Base-by-base conservation (phyloP, 352 stramenopile genomes). In the Phytophthora pluvialis region DNA sequence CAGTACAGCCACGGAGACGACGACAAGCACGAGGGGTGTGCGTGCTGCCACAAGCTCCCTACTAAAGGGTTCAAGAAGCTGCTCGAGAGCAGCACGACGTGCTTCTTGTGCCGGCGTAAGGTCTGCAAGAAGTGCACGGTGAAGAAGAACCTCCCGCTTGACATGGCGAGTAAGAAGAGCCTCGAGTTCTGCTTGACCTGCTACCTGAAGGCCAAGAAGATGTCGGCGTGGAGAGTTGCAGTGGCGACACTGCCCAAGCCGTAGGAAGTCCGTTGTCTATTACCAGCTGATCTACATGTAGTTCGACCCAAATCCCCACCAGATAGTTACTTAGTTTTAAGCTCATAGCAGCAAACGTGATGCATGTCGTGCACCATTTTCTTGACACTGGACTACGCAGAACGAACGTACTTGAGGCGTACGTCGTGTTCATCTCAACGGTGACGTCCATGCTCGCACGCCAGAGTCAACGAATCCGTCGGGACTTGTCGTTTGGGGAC, bases 131-230 rank as follows among this genome's bases (percentile, higher is more conserved):
- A 81, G 53, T 90, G 81, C 54, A 74, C 70, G 0, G 68, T 90
- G 7, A 73, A 76, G 58, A 87, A 86, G 61, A 70, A 71, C 21
- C 38, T 80, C 33, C 62, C 62, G 5, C 57, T 82, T 31, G 74
- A 78, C 21, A 40, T 79, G 12, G 38, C 64, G 13, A 77, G 77
- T 29, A 77, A 80, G 36, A 81, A 81, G 29, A 53, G 61, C 40
- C 70, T 90, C 18, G 60, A 75, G 11, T 92, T 90, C 49, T 92
- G 83, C 59, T 63, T 81, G 18, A 70, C 49, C 16, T 91, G 83
- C 69, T 75, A 88, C 5, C 38, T 89, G 3, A 83, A 85, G 44
- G 72, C 80, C 33, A 85, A 80, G 46, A 62, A 75, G n/a, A 10
- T 81, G 6, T 78, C 75, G 21, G 72, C 78, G 7, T 75, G 70